Evolutionary conservation across 2,329 filamentous ascomycete genomes (phyloP), one percentile per base, ranked within the genome.

Genomic region (Aspergillus sp.): DNA sequence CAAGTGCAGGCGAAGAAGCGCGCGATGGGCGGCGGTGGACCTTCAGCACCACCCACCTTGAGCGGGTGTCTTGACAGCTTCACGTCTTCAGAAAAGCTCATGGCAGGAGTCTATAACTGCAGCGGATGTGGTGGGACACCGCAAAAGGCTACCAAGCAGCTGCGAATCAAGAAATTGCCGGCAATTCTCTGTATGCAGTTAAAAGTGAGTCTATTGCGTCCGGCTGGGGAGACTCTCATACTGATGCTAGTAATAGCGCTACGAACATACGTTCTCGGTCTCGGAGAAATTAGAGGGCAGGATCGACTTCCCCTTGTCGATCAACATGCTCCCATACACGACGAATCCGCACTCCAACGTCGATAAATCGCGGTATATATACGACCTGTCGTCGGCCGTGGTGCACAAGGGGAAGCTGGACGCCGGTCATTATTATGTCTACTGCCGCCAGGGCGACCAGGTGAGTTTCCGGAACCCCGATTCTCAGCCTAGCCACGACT

Each of bases 361-460:
- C 16, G 64, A 70, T 53, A 67, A 66, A 45, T 68, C 68, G 5
- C 86, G 82, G 4, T 91, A 88, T 65, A 84, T 88, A 4, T 97
- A 97, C 69, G 91, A 96, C 61, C 81, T 97, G 1, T 82, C 92
- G 16, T 91, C 89, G 57, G 92, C 96, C 2, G 88, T 97, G 19
- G 92, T 96, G 36, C 93, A 97, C 66, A 89, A 95, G 55, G 93
- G 93, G 47, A 91, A 93, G 71, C 88, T 97, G 52, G 91, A 97
- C 64, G 91, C 90, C 1, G 93, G 92, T 14, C 91, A 97, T 68
- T 97, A 96, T 66, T 86, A 92, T 52, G 89, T 88, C n/a, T 97
- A 95, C 70, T 91, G 89, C 54, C 80, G 90, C 44, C 88, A 93
- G 54, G 88, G 87, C 4, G 88, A 89, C 50, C 84, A 88, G 77